A percentile compares a stretch with the other conserved stretches of the same genome.
phyloP scores from a whole-genome alignment of 148 eudicot species.

The Rheum nobile region DNA sequence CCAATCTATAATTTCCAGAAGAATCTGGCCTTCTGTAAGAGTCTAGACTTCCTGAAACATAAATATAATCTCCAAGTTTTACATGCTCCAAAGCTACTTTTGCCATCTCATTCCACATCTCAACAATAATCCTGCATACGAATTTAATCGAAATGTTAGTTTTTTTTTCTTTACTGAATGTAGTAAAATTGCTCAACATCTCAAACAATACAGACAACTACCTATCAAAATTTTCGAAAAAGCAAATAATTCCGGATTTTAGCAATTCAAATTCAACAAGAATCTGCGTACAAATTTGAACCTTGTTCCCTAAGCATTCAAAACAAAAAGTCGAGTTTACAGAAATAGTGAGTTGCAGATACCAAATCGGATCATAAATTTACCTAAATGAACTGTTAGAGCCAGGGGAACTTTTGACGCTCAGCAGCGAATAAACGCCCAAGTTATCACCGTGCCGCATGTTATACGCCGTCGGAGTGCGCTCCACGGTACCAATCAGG shows the following conservation, averaged over 20 bases:
- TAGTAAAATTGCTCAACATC: background rate
- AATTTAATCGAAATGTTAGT: background rate
- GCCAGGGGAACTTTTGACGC: background rate
- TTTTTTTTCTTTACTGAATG: background rate
- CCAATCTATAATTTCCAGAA: conserved; percentile 19
- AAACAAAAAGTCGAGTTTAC: background rate
- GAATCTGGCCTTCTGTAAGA: conserved; percentile 23
- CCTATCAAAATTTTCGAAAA: background rate
- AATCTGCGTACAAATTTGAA: background rate
- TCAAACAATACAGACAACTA: background rate
- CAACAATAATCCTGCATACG: conserved; percentile 39
- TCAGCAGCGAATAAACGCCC: conserved; percentile 8
- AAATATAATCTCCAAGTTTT: conserved; percentile 48
- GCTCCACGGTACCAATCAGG: conserved; percentile 9
- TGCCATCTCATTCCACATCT: conserved; percentile 55
- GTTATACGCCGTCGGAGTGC: background rate
- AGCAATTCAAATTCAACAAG: background rate
- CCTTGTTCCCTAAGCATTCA: background rate
- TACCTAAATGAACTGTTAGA: conserved; percentile 8
- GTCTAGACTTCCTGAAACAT: conserved; percentile 51
- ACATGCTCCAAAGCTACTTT: conserved; percentile 43
- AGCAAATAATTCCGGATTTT: background rate
- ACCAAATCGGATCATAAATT: background rate
- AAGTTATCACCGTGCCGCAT: background rate
- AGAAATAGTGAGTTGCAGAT: background rate